These are phyloP conservation scores for Alternaria conjuncta DNA, from an alignment of 2,329 filamentous ascomycete species.

Conservation along the genomic window DNA sequence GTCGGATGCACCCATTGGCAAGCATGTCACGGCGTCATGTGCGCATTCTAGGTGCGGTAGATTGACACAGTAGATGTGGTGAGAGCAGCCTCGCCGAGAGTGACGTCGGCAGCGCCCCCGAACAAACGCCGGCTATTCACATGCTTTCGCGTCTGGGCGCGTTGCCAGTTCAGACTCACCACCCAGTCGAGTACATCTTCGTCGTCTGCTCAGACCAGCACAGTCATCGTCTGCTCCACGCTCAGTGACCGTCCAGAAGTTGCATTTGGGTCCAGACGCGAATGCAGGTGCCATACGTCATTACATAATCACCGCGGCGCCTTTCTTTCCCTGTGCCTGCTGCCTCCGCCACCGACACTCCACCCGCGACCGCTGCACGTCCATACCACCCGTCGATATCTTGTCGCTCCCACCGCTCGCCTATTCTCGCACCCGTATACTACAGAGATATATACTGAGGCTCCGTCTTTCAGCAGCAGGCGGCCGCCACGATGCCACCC, in stretches of 20 bases:
- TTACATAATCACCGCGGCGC: slow-evolving; percentile 17
- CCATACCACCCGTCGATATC: background rate
- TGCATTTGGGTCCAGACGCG: background rate
- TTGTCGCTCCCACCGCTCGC: slow-evolving; percentile 1
- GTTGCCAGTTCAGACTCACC: background rate
- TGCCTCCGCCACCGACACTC: background rate
- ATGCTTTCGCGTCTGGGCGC: slow-evolving; percentile 25
- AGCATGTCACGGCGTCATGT: slow-evolving; percentile 41
- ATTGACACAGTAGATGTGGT: slow-evolving; percentile 1
- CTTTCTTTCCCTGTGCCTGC: background rate
- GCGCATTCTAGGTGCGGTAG: slow-evolving; percentile 20
- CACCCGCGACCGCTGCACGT: background rate
- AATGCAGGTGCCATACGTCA: slow-evolving; percentile 7
- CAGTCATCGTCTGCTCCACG: background rate
- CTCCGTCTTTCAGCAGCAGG: slow-evolving; percentile 37
- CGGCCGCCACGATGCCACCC: slow-evolving; percentile 46
- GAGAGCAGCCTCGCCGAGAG: slow-evolving; percentile 12
- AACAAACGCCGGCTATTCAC: slow-evolving; percentile 21
- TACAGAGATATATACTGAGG: background rate
- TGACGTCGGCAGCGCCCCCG: slow-evolving; percentile 26
- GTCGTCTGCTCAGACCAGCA: background rate
- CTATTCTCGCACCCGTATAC: background rate
- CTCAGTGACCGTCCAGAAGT: background rate
- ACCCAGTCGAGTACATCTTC: background rate
- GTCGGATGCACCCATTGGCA: slow-evolving; percentile 91